phyloP scores from a whole-genome alignment of 306 rosid species.

The Aeschynomene evenia region DNA sequence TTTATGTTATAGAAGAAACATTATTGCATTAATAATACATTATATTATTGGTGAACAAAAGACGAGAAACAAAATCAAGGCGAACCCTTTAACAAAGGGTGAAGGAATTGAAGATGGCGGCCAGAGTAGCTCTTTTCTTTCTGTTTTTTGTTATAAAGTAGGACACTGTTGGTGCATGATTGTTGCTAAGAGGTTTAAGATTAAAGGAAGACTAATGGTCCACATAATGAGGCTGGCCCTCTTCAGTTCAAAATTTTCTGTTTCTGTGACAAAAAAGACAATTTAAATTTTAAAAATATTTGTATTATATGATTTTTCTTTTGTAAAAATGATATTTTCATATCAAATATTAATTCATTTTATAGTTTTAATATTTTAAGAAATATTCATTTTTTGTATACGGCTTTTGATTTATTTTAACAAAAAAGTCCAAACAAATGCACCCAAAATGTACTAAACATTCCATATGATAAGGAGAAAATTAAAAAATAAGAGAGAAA shows the following conservation, averaged over 20 bases:
- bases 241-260: background rate
- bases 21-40: too few species aligned
- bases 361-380: too few species aligned
- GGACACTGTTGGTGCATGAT: background rate
- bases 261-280: background rate
- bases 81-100: background rate
- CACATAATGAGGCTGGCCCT: background rate
- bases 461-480: background rate
- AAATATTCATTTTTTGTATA: background rate
- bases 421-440: background rate
- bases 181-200: background rate
- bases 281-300: background rate
- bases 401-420: background rate
- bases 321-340: background rate
- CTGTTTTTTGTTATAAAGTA: background rate
- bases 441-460: background rate
- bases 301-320: background rate
- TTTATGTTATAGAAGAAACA: too few species aligned
- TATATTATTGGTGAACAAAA: background rate
- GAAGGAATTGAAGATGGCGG: background rate
- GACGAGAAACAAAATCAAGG: background rate
- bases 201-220: background rate
- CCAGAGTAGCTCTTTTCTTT: background rate
- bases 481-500: too few species aligned
- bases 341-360: background rate